These are phyloP conservation scores for Chalciporus piperatus DNA, from an alignment of 768 basidiomycete genomes.

Conservation along the genomic window DNA sequence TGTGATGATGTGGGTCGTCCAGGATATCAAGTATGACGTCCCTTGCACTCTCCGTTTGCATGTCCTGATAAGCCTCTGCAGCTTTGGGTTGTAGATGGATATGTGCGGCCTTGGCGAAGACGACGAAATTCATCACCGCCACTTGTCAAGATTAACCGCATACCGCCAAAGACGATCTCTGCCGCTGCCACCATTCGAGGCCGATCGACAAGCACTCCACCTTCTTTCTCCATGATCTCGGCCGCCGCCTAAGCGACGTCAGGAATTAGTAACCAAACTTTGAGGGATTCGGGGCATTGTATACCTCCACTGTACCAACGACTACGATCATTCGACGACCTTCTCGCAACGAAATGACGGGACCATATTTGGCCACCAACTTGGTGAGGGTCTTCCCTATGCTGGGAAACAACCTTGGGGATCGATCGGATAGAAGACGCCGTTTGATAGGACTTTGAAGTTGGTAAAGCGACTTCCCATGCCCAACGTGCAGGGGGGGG, in stretches of 20 bases:
- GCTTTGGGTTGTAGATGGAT: constrained; percentile 51
- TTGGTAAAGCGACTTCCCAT: constrained; percentile 8
- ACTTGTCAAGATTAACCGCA: constrained; percentile 48
- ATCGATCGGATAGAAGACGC: neutral
- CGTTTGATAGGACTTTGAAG: neutral
- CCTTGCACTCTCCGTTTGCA: constrained; percentile 37
- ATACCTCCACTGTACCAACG: constrained; percentile 19
- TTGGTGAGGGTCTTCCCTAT: constrained; percentile 39
- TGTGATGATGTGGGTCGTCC: constrained; percentile 32
- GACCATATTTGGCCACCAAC: constrained; percentile 57
- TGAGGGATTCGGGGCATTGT: neutral
- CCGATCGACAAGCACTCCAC: constrained; percentile 47
- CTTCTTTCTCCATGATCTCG: constrained; percentile 63
- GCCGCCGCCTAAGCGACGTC: constrained; percentile 41
- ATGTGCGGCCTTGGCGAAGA: constrained; percentile 52
- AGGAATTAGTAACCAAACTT: neutral
- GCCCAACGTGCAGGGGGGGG: constrained; percentile 11
- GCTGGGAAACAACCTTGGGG: neutral
- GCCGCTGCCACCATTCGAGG: constrained; percentile 51
- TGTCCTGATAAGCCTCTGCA: constrained; percentile 42
- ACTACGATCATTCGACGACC: constrained; percentile 32
- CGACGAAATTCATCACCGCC: constrained; percentile 55
- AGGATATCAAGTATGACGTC: constrained; percentile 29
- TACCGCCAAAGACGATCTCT: constrained; percentile 53
- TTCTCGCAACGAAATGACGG: constrained; percentile 52